Conservation (phyloP, 164 flowering plant species). For the Nymphaea colorata region DNA sequence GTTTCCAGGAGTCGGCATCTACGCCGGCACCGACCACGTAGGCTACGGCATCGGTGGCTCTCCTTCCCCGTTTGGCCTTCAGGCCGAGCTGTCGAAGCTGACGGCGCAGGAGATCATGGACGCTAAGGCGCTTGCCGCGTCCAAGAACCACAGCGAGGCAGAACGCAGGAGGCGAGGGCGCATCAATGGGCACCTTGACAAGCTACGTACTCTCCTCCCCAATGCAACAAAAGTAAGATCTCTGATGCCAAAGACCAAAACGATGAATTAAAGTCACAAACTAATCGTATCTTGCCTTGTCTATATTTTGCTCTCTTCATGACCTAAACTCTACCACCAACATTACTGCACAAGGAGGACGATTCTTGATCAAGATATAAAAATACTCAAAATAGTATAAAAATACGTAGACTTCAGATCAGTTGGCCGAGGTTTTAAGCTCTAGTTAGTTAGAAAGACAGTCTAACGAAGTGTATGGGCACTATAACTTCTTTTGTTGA, state of each 20-base stretch:
- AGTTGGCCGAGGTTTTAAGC: too few relatives aligned
- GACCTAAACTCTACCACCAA: neutral
- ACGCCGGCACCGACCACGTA: conserved; percentile 37
- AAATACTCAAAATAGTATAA: too few relatives aligned
- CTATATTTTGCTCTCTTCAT: neutral
- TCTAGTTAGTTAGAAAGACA: too few relatives aligned
- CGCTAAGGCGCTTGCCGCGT: conserved; percentile 95
- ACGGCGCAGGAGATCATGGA: conserved; percentile 96
- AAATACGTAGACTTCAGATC: too few relatives aligned
- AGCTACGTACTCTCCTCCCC: conserved; percentile 78
- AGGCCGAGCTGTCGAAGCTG: conserved; percentile 67
- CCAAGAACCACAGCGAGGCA: conserved; percentile 98
- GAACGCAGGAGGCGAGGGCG: conserved; percentile 86
- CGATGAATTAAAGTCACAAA: neutral
- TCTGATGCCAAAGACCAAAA: neutral
- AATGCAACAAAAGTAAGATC: conserved; percentile 82
- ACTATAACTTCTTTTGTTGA: neutral
- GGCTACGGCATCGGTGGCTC: conserved; percentile 38
- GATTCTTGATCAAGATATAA: too few relatives aligned
- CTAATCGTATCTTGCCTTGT: neutral
- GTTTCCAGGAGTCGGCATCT: conserved; percentile 26
- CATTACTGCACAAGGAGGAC: too few relatives aligned
- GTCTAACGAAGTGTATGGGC: too few relatives aligned
- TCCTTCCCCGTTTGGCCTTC: conserved; percentile 47
- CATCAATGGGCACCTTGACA: conserved; percentile 91